These are phyloP conservation scores for Lactarius indigo DNA, from an alignment of 768 basidiomycete species.

Conservation along the genomic window DNA sequence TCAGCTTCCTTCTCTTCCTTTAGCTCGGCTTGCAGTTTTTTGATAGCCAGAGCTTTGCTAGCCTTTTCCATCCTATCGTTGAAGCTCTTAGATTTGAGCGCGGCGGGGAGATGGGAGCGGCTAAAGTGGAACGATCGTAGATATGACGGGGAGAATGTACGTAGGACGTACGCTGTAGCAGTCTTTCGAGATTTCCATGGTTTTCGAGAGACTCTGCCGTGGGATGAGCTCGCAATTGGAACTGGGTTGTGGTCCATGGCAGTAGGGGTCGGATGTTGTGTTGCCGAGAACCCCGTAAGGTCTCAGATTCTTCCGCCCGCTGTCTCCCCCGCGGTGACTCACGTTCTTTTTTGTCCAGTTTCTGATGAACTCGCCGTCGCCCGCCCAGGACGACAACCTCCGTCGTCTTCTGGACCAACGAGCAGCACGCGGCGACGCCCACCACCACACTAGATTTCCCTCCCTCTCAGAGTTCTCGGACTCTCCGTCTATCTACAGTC, in stretches of 20 bases:
- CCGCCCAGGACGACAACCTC: constrained; percentile 47
- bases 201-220: constrained; percentile 68
- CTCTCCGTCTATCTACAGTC: constrained; percentile 68
- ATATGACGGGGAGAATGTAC: background rate
- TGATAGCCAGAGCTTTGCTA: constrained; percentile 62
- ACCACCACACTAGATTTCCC: constrained; percentile 45
- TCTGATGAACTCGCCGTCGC: constrained; percentile 36
- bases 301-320: background rate
- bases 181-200: constrained; percentile 56
- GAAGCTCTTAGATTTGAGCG: constrained; percentile 65
- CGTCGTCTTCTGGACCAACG: constrained; percentile 53
- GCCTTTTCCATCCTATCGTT: constrained; percentile 66
- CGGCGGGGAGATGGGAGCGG: constrained; percentile 62
- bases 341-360: constrained; percentile 32
- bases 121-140: constrained; percentile 36
- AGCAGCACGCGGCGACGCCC: constrained; percentile 45
- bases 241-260: constrained; percentile 26
- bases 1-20: constrained; percentile 76
- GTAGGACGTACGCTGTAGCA: constrained; percentile 45
- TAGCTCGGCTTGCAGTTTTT: constrained; percentile 68
- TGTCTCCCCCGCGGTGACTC: constrained; percentile 16
- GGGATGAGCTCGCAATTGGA: constrained; percentile 52
- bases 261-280: background rate
- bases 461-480: constrained; percentile 58
- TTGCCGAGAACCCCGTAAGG: background rate